These are phyloP conservation scores for Microcyclospora pomicola DNA, from an alignment of 2,329 filamentous ascomycete genomes.

Conservation along the genomic window DNA sequence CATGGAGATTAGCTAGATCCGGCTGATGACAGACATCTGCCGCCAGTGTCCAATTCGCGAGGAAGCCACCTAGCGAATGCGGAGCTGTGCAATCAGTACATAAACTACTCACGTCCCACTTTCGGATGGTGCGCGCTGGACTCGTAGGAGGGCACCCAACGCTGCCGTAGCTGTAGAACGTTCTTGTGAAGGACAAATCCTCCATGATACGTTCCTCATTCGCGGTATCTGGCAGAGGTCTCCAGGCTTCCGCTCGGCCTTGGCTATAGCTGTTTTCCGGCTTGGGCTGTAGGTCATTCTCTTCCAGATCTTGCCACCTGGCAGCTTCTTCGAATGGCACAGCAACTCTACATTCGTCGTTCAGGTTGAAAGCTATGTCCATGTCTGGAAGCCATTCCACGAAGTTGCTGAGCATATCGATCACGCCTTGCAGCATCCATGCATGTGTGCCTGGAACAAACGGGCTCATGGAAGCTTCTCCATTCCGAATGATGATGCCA, in stretches of 20 bases:
- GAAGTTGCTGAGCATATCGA: conserved; percentile 41
- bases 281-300: background rate
- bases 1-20: conserved; percentile 59
- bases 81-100: conserved; percentile 49
- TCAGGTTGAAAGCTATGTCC: conserved; percentile 50
- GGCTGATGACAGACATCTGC: conserved; percentile 63
- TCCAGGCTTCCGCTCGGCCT: conserved; percentile 27
- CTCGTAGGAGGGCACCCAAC: conserved; percentile 50
- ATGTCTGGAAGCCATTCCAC: conserved; percentile 45
- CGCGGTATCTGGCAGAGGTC: conserved; percentile 17
- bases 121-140: conserved; percentile 41
- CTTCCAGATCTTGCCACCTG: background rate
- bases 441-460: conserved; percentile 41
- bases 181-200: conserved; percentile 14
- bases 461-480: conserved; percentile 35
- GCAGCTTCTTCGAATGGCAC: conserved; percentile 33
- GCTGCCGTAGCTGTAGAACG: conserved; percentile 29
- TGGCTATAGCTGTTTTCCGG: conserved; percentile 22
- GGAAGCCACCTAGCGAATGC: conserved; percentile 54
- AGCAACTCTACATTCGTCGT: conserved; percentile 44
- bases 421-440: conserved; percentile 44
- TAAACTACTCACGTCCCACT: conserved; percentile 51
- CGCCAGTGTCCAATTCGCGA: conserved; percentile 51
- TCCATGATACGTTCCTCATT: conserved; percentile 15
- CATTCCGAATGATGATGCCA: conserved; percentile 42